Conservation (phyloP, 108 stramenopile genomes). For the Chaetoceros tenuissimus region DNA sequence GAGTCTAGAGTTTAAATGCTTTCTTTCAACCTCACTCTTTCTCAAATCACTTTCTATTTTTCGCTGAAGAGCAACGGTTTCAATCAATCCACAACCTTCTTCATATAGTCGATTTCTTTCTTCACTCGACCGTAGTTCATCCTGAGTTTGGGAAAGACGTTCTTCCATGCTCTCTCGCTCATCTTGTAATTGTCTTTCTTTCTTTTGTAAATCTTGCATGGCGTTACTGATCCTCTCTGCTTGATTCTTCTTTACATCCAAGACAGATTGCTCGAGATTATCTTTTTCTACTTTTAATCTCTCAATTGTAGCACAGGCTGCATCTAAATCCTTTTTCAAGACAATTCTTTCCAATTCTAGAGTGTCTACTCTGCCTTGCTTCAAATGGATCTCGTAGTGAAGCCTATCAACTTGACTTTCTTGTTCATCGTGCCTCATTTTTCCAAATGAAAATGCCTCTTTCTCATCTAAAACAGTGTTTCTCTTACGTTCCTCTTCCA, state of each 20-base stretch:
- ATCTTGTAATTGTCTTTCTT: too few species aligned
- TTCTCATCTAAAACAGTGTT: neutral
- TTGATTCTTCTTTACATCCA: too few species aligned
- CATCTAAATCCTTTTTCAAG: too few species aligned
- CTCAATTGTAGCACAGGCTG: too few species aligned
- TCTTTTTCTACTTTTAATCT: too few species aligned
- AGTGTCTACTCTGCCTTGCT: too few species aligned
- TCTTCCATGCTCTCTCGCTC: too few species aligned
- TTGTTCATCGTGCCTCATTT: neutral
- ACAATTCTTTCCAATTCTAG: too few species aligned
- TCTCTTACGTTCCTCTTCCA: neutral
- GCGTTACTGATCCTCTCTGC: too few species aligned
- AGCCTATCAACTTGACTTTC: neutral
- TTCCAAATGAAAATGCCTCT: neutral
- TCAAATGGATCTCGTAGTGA: too few species aligned
- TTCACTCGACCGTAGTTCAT: constrained; percentile 33
- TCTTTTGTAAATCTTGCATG: too few species aligned
- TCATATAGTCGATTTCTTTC: constrained; percentile 54
- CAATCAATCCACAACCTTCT: constrained; percentile 54
- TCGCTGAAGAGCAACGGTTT: constrained; percentile 51
- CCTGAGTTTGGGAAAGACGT: constrained; percentile 32
- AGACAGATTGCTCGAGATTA: too few species aligned
- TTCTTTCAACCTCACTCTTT: constrained; percentile 47
- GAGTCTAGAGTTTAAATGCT: constrained; percentile 24
- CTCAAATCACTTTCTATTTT: constrained; percentile 59